Conservation (phyloP, 306 rosid species). For the Prinsepia uniflora region DNA sequence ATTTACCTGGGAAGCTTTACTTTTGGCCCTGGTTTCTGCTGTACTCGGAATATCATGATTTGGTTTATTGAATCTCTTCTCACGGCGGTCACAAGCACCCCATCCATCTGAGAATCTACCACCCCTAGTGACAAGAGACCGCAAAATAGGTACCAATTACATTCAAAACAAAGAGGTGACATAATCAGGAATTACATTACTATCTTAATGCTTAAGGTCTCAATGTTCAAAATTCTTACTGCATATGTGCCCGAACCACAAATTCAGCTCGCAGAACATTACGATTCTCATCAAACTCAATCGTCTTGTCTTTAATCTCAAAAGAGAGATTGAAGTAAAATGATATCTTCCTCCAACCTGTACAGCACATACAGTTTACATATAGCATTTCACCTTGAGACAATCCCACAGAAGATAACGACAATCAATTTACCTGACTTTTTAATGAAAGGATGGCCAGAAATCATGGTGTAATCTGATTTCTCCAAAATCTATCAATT, state of each 20-base stretch:
- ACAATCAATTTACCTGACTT: slow-evolving; percentile 55
- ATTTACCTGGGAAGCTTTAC: slow-evolving; percentile 78
- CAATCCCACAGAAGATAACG: slow-evolving; percentile 7
- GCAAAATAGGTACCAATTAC: not conserved
- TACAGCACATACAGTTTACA: slow-evolving; percentile 24
- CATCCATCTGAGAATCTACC: slow-evolving; percentile 98
- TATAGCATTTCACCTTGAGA: slow-evolving; percentile 6
- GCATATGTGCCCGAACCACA: slow-evolving; percentile 90
- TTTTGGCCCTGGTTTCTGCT: slow-evolving; percentile 94
- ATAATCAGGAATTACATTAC: not conserved
- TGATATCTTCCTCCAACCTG: slow-evolving; percentile 98
- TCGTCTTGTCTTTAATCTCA: slow-evolving; percentile 83
- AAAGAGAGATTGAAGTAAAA: slow-evolving; percentile 88
- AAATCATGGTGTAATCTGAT: slow-evolving; percentile 62
- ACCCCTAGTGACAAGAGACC: slow-evolving; percentile 43
- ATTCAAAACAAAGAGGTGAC: not conserved
- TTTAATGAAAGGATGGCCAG: slow-evolving; percentile 75
- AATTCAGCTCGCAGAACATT: slow-evolving; percentile 92
- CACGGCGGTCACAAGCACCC: slow-evolving; percentile 95
- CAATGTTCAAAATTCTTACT: slow-evolving; percentile 50
- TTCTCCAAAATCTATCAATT: slow-evolving; percentile 76
- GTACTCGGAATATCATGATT: slow-evolving; percentile 94
- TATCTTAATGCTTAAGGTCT: slow-evolving; percentile 15
- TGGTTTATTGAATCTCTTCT: slow-evolving; percentile 77
- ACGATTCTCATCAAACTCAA: slow-evolving; percentile 78